A percentile compares a stretch with the other conserved stretches of the same genome.
These are phyloP conservation scores for Sporopachydermia quercuum DNA, from an alignment of 805 yeast genomes.

Conservation along the genomic window DNA sequence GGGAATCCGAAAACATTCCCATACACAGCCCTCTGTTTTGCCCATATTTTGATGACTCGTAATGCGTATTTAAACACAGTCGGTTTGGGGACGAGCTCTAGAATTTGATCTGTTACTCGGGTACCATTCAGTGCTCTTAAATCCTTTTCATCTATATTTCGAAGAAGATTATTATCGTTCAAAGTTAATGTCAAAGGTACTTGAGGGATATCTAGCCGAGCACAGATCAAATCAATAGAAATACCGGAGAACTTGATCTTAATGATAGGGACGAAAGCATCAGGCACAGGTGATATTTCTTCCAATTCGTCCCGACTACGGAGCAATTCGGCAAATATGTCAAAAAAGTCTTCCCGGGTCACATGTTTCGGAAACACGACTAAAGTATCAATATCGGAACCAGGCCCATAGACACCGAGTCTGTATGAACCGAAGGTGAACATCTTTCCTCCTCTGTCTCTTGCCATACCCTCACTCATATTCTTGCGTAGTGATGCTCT, in stretches of 20 bases:
- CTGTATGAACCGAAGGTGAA: conserved; percentile 92
- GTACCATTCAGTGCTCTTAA: conserved; percentile 88
- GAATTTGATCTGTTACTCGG: conserved; percentile 89
- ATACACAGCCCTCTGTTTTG: conserved; percentile 85
- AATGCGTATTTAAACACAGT: conserved; percentile 86
- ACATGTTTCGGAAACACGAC: conserved; percentile 98
- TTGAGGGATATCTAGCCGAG: conserved; percentile 68
- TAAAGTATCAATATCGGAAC: conserved; percentile 91
- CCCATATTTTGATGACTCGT: conserved; percentile 92
- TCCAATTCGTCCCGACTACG: conserved; percentile 69
- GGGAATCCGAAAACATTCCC: conserved; percentile 96
- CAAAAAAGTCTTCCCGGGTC: conserved; percentile 76
- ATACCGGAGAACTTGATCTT: conserved; percentile 80
- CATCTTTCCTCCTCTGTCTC: conserved; percentile 95
- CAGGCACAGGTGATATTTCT: conserved; percentile 88
- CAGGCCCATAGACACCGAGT: conserved; percentile 94
- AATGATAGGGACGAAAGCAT: conserved; percentile 95
- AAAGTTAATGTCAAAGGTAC: conserved; percentile 64
- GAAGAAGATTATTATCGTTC: conserved; percentile 70
- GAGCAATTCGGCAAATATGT: conserved; percentile 57
- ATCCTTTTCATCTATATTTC: conserved; percentile 85
- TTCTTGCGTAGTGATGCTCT: conserved; percentile 67
- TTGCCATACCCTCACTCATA: conserved; percentile 96
- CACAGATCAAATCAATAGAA: conserved; percentile 85
- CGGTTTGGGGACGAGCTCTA: conserved; percentile 81